A percentile compares a stretch with the other conserved stretches of the same genome.
These are phyloP conservation scores for Erodium trifolium DNA, from an alignment of 441 rosid species.

Conservation along the genomic window DNA sequence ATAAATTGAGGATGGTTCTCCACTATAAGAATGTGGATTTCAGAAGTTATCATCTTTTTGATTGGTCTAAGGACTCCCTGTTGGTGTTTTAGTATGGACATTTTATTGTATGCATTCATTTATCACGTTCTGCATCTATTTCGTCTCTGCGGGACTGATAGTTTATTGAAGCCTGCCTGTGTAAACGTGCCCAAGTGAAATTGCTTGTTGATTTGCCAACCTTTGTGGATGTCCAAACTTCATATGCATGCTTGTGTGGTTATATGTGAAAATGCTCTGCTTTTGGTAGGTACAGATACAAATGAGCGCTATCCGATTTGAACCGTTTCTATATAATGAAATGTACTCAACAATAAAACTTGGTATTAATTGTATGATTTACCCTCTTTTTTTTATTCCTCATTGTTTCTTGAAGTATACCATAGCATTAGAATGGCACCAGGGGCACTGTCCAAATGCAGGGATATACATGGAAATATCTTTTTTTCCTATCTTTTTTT, in stretches of 20 bases:
- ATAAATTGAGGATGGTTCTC: not conserved
- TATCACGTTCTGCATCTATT: not conserved
- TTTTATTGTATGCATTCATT: not conserved
- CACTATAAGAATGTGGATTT: not conserved
- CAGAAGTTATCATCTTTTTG: not conserved
- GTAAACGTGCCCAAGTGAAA: not conserved
- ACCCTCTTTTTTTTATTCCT: no score
- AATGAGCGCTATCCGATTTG: no score
- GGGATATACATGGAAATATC: not conserved
- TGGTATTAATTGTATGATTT: no score
- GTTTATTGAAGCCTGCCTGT: not conserved
- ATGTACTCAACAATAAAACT: no score
- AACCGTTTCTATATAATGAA: no score
- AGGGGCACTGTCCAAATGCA: not conserved
- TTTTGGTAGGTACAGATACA: no score
- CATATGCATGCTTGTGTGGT: no score
- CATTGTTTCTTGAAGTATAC: no score
- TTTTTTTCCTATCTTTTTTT: not conserved
- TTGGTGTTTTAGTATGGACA: not conserved
- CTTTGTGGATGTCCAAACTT: no score
- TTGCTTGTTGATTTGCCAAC: not conserved
- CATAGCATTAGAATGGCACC: no score
- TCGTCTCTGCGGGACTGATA: not conserved
- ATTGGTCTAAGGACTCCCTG: not conserved
- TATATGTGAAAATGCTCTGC: no score